Evolutionary conservation across 495 filamentous ascomycete species (phyloP).

Genomic region (Aspergillus avenaceus): DNA sequence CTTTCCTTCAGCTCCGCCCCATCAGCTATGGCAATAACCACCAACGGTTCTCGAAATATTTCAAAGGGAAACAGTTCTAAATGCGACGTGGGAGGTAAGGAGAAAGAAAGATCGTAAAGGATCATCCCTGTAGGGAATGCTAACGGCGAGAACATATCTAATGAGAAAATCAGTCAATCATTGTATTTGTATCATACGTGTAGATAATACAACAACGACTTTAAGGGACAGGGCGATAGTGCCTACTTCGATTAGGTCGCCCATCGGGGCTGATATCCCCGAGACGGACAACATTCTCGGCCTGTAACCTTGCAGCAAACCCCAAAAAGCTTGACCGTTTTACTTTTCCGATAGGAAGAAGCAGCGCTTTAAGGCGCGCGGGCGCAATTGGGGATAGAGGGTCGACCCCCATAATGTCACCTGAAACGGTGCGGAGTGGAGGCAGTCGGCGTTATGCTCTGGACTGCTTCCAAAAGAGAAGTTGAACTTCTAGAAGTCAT

Average conservation of each 20-base stretch:
- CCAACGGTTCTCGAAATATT: conserved; percentile 72
- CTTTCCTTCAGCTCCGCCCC: conserved; percentile 50
- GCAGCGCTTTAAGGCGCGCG: conserved; percentile 76
- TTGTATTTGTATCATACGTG: conserved; percentile 3
- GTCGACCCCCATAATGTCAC: conserved; percentile 75
- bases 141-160: conserved; percentile 93
- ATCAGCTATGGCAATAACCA: conserved; percentile 76
- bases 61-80: conserved; percentile 80
- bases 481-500: conserved; percentile 22
- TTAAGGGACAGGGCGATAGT: not conserved
- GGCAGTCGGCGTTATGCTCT: conserved; percentile 28
- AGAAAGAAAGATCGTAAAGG: conserved; percentile 83
- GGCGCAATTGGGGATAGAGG: conserved; percentile 83
- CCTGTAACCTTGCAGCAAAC: conserved; percentile 73
- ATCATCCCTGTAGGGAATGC: conserved; percentile 87
- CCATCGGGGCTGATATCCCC: conserved; percentile 87
- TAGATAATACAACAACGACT: not conserved
- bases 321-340: conserved; percentile 72
- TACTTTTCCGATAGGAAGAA: conserved; percentile 83
- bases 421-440: conserved; percentile 23
- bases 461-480: conserved; percentile 32
- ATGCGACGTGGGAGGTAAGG: conserved; percentile 71
- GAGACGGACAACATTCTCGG: conserved; percentile 79
- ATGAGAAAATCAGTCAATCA: conserved; percentile 24
- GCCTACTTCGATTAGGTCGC: conserved; percentile 82